Evolutionary conservation across 257 asterid species (phyloP).

Genomic region (Agastache rugosa): DNA sequence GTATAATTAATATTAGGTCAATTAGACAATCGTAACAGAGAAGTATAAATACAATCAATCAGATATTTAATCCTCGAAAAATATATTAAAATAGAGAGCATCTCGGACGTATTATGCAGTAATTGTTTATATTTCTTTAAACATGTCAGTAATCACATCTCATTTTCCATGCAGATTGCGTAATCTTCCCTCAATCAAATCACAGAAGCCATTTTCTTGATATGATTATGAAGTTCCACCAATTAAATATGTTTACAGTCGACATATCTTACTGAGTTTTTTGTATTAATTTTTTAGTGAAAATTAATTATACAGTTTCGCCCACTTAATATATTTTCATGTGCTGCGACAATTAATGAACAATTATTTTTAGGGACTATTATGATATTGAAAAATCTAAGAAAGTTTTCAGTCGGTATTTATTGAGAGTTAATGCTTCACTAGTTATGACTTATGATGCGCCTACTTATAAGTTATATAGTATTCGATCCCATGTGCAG

Average conservation of each 20-base stretch:
- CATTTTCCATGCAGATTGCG: slow-evolving; percentile 31
- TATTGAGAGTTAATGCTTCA: slow-evolving; percentile 34
- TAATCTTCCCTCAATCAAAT: slow-evolving; percentile 26
- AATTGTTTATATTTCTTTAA: too few species aligned
- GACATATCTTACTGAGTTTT: background rate
- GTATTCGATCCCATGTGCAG: slow-evolving; percentile 31
- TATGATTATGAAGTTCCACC: slow-evolving; percentile 14
- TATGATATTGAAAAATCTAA: slow-evolving; percentile 10
- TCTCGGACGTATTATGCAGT: too few species aligned
- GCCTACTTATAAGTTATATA: slow-evolving; percentile 17
- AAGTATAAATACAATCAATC: too few species aligned
- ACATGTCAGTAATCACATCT: slow-evolving; percentile 35
- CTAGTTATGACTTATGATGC: slow-evolving; percentile 20
- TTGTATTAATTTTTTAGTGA: background rate
- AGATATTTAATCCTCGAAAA: too few species aligned
- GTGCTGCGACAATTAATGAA: slow-evolving; percentile 13
- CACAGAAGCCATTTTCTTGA: slow-evolving; percentile 17
- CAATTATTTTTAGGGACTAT: slow-evolving; percentile 5
- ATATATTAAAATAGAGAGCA: too few species aligned
- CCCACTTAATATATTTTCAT: background rate
- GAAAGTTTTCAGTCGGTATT: slow-evolving; percentile 24
- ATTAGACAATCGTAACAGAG: too few species aligned
- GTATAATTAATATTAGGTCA: too few species aligned
- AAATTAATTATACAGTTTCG: background rate
- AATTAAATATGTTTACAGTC: background rate